Base-by-base conservation (phyloP, 257 asterid species). In the Solanum gracilifrons region DNA sequence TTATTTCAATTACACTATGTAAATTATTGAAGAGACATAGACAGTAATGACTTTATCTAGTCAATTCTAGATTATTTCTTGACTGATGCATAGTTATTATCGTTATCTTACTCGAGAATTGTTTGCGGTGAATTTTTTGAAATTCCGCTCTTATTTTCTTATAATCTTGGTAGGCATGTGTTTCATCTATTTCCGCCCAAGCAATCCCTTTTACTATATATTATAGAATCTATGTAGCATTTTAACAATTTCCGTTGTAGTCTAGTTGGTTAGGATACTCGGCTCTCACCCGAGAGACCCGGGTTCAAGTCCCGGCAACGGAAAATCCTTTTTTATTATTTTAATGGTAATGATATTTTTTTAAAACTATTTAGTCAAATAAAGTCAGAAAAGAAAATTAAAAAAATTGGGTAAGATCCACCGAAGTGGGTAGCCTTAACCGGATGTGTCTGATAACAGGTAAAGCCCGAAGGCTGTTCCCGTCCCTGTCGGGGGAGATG, bases 241-340 rank as follows among this genome's bases (percentile, higher is more conserved):
- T 5, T 6, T 3, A 5, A 1, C 4, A 72, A 21, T 0, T 21
- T 95, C 96, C 98, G 95, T 96, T 94, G 98, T 96, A 94, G 98
- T 96, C 97, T 96, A 95, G 98, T 37, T 92, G 98, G 98, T 96
- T 71, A 95, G 98, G 98, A 95, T 94, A 94, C 95, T 95, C 97
- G 95, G 98, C 98, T 94, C 98, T 95, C 98, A 96, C 98, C 99
- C 95, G 96, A 92, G 95, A 92, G 98, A 93, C 97, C 96, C 95
- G 97, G 94, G 98, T 96, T 95, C 97, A 80, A 93, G 94, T 93
- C 97, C 98, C 98, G 98, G 98, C 97, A 95, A 94, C 85, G 85
- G 85, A 80, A 80, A 8, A 5, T 29, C 98, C 95, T 23, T n/a
- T 62, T 58, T 20, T 8, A 0, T 37, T 37, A 7, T 37, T 37